Evolutionary conservation across 2,329 filamentous ascomycete species (phyloP), one percentile per base, ranked within the genome.

Genomic region (Xylariaceae sp.): DNA sequence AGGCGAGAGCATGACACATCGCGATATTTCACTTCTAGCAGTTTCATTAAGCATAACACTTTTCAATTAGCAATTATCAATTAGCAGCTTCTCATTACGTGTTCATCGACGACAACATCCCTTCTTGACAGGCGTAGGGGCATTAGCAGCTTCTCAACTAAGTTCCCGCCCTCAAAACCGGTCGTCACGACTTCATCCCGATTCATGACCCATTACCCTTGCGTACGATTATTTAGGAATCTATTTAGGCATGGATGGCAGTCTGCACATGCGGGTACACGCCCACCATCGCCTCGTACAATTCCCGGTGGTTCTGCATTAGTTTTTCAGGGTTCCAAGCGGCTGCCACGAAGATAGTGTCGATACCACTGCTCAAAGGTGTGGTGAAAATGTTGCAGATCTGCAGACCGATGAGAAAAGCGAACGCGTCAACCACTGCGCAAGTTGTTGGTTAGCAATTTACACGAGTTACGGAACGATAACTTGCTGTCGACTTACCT

Each of bases 301-400:
- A 73, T 58, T 95, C 89, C 0, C 85, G 84, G 70, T 96, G 91
- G 54, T 94, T 85, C 42, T 81, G 77, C 68, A 90, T 86, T 75
- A 96, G 74, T 6, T 92, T 87, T 66, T 87, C 80, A 0, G 84
- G 83, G 47, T 86, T 82, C 79, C 83, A 86, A 0, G 81, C 83
- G 45, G 80, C 75, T 0, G 89, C 91, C 0, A 96, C 89, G 64
- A 96, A 96, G 58, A 96, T 88, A 0, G 91, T 95, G 62, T 95
- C 88, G 59, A 95, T 83, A n/a, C 92, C 92, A 64, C 86, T 91
- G 60, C 86, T 86, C 54, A 97, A 77, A 1, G 92, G 92, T 0
- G 89, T 92, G 35, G 92, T 88, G 73, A 96, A 95, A 60, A 95
- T 83, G 70, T 95, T 88, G 69, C 86, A 88, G 57, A 96, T 87